Base-by-base conservation (phyloP, 1,284 basidiomycete species). In the Hortiboletus rubellus region DNA sequence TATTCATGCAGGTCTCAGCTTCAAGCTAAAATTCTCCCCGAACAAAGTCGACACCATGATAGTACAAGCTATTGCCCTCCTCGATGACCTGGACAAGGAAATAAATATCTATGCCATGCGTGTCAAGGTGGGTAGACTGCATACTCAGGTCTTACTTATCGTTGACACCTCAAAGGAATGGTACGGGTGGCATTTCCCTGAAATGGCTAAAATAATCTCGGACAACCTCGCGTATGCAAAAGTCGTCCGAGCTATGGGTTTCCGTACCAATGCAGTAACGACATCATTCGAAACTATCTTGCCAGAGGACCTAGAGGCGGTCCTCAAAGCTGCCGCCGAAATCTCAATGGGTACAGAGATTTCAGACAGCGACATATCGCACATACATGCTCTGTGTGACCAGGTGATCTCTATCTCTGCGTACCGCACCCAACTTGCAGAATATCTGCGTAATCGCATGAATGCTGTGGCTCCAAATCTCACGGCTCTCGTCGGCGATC, bases 31-130 rank as follows among this genome's bases (percentile, higher is more conserved):
- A 79, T 99, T 99, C 77, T 98, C 95, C 18, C 96, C 96, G 7
- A 96, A 99, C 81, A 98, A 98, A 78, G 96, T 99, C 49, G 96
- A 99, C 74, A 98, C 95, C 24, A 99, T 99, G 97, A 91, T 99
- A 60, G 92, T 99, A 36, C 97, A 99, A 77, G 96, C 96, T 15
- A 98, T 99, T 70, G 96, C 95, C n/a, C 81, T 99, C 27, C 84
- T 99, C 56, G 96, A 99, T 70, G 96, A 99, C 73, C 82, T 99
- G 40, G 96, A 99, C 87, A 99, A 99, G 79, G 96, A 99, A 78
- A 94, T 98, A 75, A 99, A 99, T 80, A 98, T 98, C 59, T 99
- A 98, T 72, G 87, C 95, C 22, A 99, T 99, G 96, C 86, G 96
- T 71, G 94, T 97, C 55, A 98, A 98, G 85, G 93, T 93, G 61